A percentile compares a stretch with the other conserved stretches of the same genome.
phyloP scores from a whole-genome alignment of 805 yeast genomes.

The Zygosaccharomyces rouxii region DNA sequence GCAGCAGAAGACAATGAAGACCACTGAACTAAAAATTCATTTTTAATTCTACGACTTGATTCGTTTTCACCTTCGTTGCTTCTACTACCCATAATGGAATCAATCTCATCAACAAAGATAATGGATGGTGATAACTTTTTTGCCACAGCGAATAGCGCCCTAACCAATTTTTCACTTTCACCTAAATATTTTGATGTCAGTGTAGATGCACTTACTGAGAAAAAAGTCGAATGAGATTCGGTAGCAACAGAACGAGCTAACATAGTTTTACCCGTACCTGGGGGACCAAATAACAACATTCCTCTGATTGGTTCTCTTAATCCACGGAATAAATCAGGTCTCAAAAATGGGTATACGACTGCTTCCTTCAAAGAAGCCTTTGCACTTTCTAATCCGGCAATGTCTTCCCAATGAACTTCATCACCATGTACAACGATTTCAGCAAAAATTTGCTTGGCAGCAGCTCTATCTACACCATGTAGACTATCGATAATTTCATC shows the following conservation, averaged over 20 bases:
- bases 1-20: constrained; percentile 86
- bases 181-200: constrained; percentile 85
- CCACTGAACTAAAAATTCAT: constrained; percentile 94
- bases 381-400: constrained; percentile 88
- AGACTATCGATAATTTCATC: constrained; percentile 34
- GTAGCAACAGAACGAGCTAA: constrained; percentile 95
- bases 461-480: constrained; percentile 68
- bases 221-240: constrained; percentile 88
- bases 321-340: constrained; percentile 91
- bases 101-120: constrained; percentile 94
- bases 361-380: constrained; percentile 88
- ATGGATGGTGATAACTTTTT: constrained; percentile 85
- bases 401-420: constrained; percentile 90
- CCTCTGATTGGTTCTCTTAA: constrained; percentile 92
- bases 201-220: constrained; percentile 85
- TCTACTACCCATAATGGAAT: constrained; percentile 78
- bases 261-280: constrained; percentile 99
- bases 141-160: constrained; percentile 82
- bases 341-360: constrained; percentile 88
- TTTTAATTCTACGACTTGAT: constrained; percentile 82
- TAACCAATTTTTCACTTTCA: constrained; percentile 88
- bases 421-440: constrained; percentile 89
- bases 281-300: constrained; percentile 95
- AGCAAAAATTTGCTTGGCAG: constrained; percentile 79
- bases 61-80: constrained; percentile 61